Conservation (phyloP, 2,329 filamentous ascomycete species). For the Trichoderma sp. region DNA sequence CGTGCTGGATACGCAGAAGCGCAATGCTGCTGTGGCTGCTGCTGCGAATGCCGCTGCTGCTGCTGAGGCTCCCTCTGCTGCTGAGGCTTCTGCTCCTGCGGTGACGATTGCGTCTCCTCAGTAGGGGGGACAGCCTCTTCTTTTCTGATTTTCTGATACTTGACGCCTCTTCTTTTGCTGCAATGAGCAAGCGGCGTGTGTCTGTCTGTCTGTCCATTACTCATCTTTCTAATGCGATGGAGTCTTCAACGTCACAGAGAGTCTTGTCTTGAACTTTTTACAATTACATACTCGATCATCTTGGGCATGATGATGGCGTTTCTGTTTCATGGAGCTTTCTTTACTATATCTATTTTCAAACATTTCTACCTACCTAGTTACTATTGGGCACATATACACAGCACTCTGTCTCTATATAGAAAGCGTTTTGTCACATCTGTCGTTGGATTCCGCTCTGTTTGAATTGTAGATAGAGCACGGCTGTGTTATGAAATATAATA, state of each 20-base stretch:
- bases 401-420: background rate
- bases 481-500: background rate
- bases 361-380: background rate
- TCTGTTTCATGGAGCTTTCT: background rate
- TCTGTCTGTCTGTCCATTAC: background rate
- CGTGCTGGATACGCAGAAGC: constrained; percentile 58
- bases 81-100: constrained; percentile 10
- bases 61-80: constrained; percentile 33
- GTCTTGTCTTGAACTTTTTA: background rate
- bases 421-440: constrained; percentile 2
- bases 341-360: background rate
- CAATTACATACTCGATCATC: background rate
- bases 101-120: constrained; percentile 33
- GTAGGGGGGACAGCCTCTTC: constrained; percentile 24
- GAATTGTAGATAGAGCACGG: background rate
- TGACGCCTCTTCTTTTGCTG: background rate
- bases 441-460: background rate
- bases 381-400: background rate
- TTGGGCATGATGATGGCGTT: constrained; percentile 36
- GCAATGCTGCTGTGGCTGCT: constrained; percentile 44
- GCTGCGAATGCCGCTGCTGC: constrained; percentile 45
- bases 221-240: background rate
- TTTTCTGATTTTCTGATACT: background rate
- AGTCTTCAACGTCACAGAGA: background rate
- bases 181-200: background rate